phyloP scores from a whole-genome alignment of 306 rosid genomes.

The Quercus parvula region DNA sequence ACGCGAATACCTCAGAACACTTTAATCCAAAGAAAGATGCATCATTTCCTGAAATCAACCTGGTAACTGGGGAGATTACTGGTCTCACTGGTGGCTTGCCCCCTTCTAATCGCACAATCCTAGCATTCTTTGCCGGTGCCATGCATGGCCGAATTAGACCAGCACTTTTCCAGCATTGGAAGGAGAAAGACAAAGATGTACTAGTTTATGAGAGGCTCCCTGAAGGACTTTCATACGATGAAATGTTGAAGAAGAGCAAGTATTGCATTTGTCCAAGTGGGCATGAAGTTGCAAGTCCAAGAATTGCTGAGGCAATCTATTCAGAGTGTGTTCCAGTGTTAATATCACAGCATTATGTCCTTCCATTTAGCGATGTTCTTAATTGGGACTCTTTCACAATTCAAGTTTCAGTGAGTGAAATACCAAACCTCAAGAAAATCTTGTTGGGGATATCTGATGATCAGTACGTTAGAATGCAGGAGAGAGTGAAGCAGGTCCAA shows the following conservation, averaged over 20 bases:
- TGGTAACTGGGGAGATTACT: slow-evolving; percentile 32
- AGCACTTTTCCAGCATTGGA: slow-evolving; percentile 44
- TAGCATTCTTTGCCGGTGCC: slow-evolving; percentile 53
- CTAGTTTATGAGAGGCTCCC: slow-evolving; percentile 46
- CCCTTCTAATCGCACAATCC: slow-evolving; percentile 17
- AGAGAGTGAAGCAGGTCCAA: slow-evolving; percentile 51
- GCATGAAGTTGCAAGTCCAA: slow-evolving; percentile 62
- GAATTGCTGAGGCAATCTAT: slow-evolving; percentile 56
- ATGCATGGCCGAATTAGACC: slow-evolving; percentile 55
- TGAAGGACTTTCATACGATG: slow-evolving; percentile 35
- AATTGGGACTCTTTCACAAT: slow-evolving; percentile 52
- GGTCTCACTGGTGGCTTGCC: slow-evolving; percentile 38
- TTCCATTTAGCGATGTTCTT: slow-evolving; percentile 58
- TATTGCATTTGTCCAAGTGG: slow-evolving; percentile 63
- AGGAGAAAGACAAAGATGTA: slow-evolving; percentile 40
- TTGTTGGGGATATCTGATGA: slow-evolving; percentile 43
- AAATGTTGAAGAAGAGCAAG: slow-evolving; percentile 47
- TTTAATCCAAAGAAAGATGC: slow-evolving; percentile 70
- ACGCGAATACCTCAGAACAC: slow-evolving; percentile 52
- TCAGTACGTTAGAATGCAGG: slow-evolving; percentile 30
- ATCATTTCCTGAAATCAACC: slow-evolving; percentile 59
- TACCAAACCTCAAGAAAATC: slow-evolving; percentile 47
- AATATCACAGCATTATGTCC: slow-evolving; percentile 56
- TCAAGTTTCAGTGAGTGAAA: slow-evolving; percentile 37
- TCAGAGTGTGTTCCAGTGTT: slow-evolving; percentile 56